Conservation (phyloP, 306 rosid genomes). For the Vachellia pachyceras region DNA sequence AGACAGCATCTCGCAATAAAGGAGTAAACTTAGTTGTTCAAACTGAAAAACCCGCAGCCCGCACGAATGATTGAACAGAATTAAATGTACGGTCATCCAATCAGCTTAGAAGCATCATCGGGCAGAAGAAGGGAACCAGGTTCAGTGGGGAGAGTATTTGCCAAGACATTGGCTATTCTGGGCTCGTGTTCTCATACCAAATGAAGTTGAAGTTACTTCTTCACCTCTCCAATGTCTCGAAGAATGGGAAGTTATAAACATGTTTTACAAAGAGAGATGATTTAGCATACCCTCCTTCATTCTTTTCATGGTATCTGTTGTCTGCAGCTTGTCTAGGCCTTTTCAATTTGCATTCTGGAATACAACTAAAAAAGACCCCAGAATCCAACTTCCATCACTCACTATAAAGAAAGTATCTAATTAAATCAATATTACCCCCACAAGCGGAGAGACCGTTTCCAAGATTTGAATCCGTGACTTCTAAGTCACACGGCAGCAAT, state of each 20-base stretch:
- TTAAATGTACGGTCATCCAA: not conserved
- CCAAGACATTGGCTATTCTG: not conserved
- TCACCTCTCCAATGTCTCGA: not conserved
- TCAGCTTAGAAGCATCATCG: not conserved
- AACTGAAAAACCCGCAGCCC: not conserved
- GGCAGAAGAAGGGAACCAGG: not conserved
- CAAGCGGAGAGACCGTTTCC: no score
- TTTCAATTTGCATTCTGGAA: conserved; percentile 15
- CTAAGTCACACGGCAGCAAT: no score
- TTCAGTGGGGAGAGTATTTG: not conserved
- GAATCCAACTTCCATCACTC: conserved; percentile 26
- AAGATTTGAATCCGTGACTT: no score
- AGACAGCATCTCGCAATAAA: not conserved
- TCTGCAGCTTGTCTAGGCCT: conserved; percentile 7
- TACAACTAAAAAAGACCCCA: conserved; percentile 17
- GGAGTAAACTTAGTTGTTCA: not conserved
- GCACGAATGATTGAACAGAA: not conserved
- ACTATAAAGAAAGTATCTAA: not conserved
- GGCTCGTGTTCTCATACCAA: not conserved
- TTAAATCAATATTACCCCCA: not conserved
- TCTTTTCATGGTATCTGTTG: conserved; percentile 22
- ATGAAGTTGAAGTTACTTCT: no score
- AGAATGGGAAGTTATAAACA: not conserved
- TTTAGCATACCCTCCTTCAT: not conserved
- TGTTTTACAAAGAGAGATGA: not conserved